These are phyloP conservation scores for Aureobasidium melanogenum DNA, from an alignment of 2,329 filamentous ascomycete species.

Conservation along the genomic window DNA sequence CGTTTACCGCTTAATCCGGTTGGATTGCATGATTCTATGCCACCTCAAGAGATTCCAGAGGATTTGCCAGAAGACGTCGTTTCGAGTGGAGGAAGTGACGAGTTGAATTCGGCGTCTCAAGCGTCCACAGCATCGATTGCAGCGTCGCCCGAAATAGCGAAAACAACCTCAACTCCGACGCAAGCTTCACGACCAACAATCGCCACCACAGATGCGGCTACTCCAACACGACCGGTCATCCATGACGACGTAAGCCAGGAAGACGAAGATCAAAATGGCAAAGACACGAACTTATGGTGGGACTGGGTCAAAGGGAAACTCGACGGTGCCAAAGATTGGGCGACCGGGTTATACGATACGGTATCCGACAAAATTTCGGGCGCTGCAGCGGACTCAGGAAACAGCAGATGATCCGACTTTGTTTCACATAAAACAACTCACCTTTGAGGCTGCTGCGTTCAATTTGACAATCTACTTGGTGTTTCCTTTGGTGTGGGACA, in stretches of 20 bases:
- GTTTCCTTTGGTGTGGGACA: background rate
- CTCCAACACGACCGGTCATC: conserved; percentile 1
- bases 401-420: background rate
- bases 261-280: conserved; percentile 15
- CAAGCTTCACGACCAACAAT: background rate
- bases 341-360: conserved; percentile 17
- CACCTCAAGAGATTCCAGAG: conserved; percentile 15
- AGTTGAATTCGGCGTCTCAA: too few species aligned
- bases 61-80: conserved; percentile 13
- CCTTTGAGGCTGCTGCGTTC: background rate
- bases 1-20: conserved; percentile 58
- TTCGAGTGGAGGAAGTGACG: background rate
- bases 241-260: conserved; percentile 13
- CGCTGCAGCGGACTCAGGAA: background rate
- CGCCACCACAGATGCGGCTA: background rate
- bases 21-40: conserved; percentile 44
- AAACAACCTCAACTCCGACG: background rate
- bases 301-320: conserved; percentile 25
- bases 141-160: background rate
- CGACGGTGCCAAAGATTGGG: conserved; percentile 26
- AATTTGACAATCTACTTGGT: background rate
- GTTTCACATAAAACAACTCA: background rate
- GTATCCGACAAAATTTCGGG: conserved; percentile 7
- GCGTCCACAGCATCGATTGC: background rate
- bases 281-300: conserved; percentile 20